Evolutionary conservation across 73 alveolate species (phyloP).

Genomic region (Paramecium pentaurelia): DNA sequence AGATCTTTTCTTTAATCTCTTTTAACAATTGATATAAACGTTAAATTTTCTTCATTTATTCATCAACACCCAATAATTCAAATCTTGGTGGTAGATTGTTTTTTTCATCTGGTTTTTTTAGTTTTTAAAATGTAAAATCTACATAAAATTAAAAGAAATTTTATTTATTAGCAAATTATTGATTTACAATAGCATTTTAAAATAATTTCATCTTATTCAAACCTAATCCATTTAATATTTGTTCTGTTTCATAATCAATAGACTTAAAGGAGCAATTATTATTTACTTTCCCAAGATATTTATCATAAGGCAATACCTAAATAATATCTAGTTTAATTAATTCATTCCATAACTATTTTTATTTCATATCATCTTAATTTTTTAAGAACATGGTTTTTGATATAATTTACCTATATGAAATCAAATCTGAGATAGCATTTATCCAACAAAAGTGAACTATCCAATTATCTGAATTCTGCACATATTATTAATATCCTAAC

Average conservation of each 20-base stretch:
- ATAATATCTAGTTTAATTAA: not conserved
- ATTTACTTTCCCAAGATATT: not conserved
- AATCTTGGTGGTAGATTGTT: not conserved
- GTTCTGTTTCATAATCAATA: not conserved
- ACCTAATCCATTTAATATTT: not conserved
- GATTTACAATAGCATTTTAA: not conserved
- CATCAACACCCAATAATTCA: not conserved
- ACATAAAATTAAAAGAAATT: not conserved
- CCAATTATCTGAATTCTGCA: not conserved
- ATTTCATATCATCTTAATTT: not conserved
- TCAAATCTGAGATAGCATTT: not conserved
- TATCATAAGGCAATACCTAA: not conserved
- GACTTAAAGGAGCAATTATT: not conserved
- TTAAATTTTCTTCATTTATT: not conserved
- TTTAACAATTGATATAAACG: too few relatives aligned
- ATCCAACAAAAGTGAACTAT: not conserved
- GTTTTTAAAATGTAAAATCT: not conserved
- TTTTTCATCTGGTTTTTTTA: not conserved
- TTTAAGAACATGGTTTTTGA: too few relatives aligned
- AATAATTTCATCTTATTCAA: too few relatives aligned
- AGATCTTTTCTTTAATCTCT: not conserved
- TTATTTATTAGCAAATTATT: too few relatives aligned
- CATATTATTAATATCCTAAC: not conserved
- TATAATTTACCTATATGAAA: not conserved
- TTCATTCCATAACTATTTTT: not conserved